These are phyloP conservation scores for Chlorella sp. DNA, from an alignment of 139 green algal genomes.

Conservation along the genomic window DNA sequence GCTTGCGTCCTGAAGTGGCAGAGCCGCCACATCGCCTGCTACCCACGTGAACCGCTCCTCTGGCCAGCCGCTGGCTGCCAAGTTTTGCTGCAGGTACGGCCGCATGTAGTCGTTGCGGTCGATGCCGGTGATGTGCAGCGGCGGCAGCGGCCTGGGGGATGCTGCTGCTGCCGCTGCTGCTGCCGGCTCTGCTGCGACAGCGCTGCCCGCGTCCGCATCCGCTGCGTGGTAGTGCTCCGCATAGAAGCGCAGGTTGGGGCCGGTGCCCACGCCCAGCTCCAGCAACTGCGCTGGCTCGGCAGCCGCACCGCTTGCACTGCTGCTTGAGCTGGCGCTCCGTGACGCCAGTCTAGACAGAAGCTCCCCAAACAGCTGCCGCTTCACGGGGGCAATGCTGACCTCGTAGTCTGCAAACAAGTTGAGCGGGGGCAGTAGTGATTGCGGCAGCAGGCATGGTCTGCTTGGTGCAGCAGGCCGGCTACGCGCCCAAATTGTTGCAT, in stretches of 20 bases:
- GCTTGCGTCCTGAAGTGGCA: conserved; percentile 58
- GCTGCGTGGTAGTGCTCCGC: neutral
- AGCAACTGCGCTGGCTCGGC: conserved; percentile 41
- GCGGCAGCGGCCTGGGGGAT: neutral
- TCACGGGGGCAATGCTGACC: neutral
- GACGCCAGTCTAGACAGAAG: conserved; percentile 12
- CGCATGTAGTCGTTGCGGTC: conserved; percentile 78
- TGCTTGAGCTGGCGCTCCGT: no score
- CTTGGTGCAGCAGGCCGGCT: no score
- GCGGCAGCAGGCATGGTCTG: no score
- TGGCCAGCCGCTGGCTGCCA: neutral
- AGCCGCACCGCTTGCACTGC: neutral
- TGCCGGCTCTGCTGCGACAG: no score
- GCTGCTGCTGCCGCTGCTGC: neutral
- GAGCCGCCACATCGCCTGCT: conserved; percentile 51
- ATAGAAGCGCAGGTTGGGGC: conserved; percentile 10
- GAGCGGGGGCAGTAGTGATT: no score
- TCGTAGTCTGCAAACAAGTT: neutral
- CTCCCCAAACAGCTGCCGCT: conserved; percentile 22
- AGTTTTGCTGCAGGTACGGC: conserved; percentile 46
- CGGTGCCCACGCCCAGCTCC: conserved; percentile 74
- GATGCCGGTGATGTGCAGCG: conserved; percentile 55
- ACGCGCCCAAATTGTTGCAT: no score
- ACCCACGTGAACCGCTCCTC: conserved; percentile 51
- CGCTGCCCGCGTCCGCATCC: no score